phyloP scores from a whole-genome alignment of 768 basidiomycete genomes.

The Tylopilus subfusipes region DNA sequence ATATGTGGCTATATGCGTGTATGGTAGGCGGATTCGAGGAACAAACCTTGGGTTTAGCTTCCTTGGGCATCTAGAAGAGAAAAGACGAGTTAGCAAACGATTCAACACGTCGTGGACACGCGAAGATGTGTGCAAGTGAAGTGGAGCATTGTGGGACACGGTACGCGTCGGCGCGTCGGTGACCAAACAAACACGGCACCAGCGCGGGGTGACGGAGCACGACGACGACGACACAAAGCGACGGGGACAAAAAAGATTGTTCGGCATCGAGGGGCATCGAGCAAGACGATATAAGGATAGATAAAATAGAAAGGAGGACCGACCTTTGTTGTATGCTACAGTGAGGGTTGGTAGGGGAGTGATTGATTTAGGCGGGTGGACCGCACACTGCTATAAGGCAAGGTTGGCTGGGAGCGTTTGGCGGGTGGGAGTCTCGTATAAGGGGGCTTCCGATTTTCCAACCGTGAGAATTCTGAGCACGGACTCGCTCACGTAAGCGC shows the following conservation, averaged over 20 bases:
- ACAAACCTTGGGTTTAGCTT: slow-evolving; percentile 66
- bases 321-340: slow-evolving; percentile 32
- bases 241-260: slow-evolving; percentile 6
- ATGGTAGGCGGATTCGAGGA: slow-evolving; percentile 1
- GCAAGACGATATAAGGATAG: slow-evolving; percentile 20
- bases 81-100: slow-evolving; percentile 33
- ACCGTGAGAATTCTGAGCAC: slow-evolving; percentile 34
- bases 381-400: slow-evolving; percentile 37
- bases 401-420: slow-evolving; percentile 36
- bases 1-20: slow-evolving; percentile 15
- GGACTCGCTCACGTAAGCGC: slow-evolving; percentile 35
- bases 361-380: slow-evolving; percentile 34
- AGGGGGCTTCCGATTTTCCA: slow-evolving; percentile 29
- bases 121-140: slow-evolving; percentile 30
- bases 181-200: slow-evolving; percentile 35
- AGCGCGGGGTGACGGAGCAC: slow-evolving; percentile 19
- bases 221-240: slow-evolving; percentile 25
- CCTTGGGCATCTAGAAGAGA: slow-evolving; percentile 71
- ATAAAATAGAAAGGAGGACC: slow-evolving; percentile 20
- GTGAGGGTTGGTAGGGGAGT: slow-evolving; percentile 20
- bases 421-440: slow-evolving; percentile 38
- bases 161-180: slow-evolving; percentile 36
- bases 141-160: slow-evolving; percentile 28
- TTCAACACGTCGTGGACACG: slow-evolving; percentile 39
- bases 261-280: slow-evolving; percentile 21